A percentile compares a stretch with the other conserved stretches of the same genome.
These are phyloP conservation scores for Candida xiaguanensis DNA, from an alignment of 805 yeast genomes.

Conservation along the genomic window DNA sequence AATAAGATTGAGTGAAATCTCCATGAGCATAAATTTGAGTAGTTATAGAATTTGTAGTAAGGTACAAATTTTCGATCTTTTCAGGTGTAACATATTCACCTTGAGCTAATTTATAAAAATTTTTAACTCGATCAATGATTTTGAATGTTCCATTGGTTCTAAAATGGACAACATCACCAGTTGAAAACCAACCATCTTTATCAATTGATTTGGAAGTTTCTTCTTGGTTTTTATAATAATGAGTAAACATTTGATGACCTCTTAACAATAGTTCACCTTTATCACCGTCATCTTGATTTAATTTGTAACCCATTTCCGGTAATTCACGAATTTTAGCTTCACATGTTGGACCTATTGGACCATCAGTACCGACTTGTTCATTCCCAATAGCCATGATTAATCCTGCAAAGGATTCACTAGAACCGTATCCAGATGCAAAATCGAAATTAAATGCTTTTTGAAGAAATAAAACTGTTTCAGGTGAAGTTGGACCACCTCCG, in stretches of 20 bases:
- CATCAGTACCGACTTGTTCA: slow-evolving; percentile 40
- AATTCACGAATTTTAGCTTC: slow-evolving; percentile 59
- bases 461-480: slow-evolving; percentile 57
- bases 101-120: slow-evolving; percentile 61
- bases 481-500: slow-evolving; percentile 72
- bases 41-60: slow-evolving; percentile 47
- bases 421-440: slow-evolving; percentile 69
- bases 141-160: slow-evolving; percentile 43
- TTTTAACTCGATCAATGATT: slow-evolving; percentile 73
- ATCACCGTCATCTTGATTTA: slow-evolving; percentile 26
- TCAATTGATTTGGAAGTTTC: slow-evolving; percentile 46
- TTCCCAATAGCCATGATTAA: slow-evolving; percentile 34
- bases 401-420: slow-evolving; percentile 64
- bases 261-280: slow-evolving; percentile 55
- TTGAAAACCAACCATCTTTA: slow-evolving; percentile 52
- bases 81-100: slow-evolving; percentile 71
- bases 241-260: slow-evolving; percentile 54
- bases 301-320: slow-evolving; percentile 56
- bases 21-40: slow-evolving; percentile 63
- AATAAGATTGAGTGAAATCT: slow-evolving; percentile 50
- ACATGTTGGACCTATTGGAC: slow-evolving; percentile 45
- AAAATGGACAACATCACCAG: slow-evolving; percentile 50
- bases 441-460: slow-evolving; percentile 55
- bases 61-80: slow-evolving; percentile 62
- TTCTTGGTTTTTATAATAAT: slow-evolving; percentile 47